A percentile compares a stretch with the other conserved stretches of the same genome.
These are phyloP conservation scores for Emmonsiellopsis sp. DNA, from an alignment of 2,329 filamentous ascomycete genomes.

Conservation along the genomic window DNA sequence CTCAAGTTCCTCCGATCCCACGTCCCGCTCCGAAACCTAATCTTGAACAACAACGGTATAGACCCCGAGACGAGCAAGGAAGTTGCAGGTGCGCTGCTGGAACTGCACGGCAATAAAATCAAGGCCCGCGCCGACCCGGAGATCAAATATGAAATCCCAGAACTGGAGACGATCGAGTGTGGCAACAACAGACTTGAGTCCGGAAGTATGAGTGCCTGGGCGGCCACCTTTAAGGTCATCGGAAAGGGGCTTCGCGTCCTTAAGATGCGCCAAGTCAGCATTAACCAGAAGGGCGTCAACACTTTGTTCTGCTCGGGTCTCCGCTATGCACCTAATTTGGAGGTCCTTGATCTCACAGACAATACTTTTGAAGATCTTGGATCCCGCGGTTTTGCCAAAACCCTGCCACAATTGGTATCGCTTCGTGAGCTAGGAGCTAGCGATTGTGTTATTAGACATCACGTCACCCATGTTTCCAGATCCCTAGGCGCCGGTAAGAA, in stretches of 20 bases:
- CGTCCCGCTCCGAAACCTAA: constrained; percentile 82
- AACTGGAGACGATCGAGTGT: constrained; percentile 94
- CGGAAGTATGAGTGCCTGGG: constrained; percentile 93
- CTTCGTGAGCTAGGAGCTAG: constrained; percentile 79
- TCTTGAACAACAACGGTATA: constrained; percentile 96
- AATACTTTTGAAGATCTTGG: constrained; percentile 88
- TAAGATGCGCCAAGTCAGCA: constrained; percentile 98
- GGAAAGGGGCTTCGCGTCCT: constrained; percentile 66
- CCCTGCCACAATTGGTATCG: constrained; percentile 62
- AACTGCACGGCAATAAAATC: constrained; percentile 75
- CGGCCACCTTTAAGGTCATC: constrained; percentile 74
- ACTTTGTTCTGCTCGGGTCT: constrained; percentile 72
- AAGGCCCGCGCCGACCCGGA: constrained; percentile 53
- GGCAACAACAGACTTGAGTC: constrained; percentile 93
- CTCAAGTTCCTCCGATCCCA: constrained; percentile 85
- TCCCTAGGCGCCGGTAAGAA: constrained; percentile 70
- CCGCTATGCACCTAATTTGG: constrained; percentile 56
- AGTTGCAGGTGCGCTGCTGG: constrained; percentile 76
- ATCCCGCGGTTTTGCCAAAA: constrained; percentile 66
- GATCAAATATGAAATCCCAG: constrained; percentile 60
- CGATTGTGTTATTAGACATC: constrained; percentile 72
- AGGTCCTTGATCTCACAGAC: constrained; percentile 84
- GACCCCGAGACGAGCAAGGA: constrained; percentile 83
- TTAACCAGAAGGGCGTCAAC: constrained; percentile 84
- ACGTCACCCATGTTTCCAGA: constrained; percentile 64